Base-by-base conservation (phyloP, 1,139 yeast species). In the Debaryomyces coudertii region DNA sequence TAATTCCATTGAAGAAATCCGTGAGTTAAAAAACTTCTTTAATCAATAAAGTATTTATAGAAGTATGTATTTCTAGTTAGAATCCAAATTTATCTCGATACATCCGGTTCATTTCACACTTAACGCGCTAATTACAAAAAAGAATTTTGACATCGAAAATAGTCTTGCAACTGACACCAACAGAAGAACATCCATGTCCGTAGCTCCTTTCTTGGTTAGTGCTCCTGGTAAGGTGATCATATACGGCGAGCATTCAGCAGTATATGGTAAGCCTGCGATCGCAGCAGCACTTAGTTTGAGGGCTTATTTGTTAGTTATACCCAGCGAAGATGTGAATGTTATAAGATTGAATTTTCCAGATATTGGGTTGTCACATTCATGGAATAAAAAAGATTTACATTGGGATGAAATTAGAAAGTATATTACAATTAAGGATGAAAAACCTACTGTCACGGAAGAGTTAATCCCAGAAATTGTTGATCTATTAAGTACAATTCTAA, bases 191-290 rank as follows among this genome's bases (percentile, higher is more conserved):
- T 38, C 35, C 15, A 45, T 45, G 47, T n/a, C 40, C 16, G 28
- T 28, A 24, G 4, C 41, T n/a, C 63, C 92, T 3, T 89, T 90
- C 63, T 69, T 82, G 47, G 89, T 90, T 2, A 88, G 97, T 50
- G 95, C 99, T 1, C 99, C 99, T 0, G 99, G 98, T 6, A 93
- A 95, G 62, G 96, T 90, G 36, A 95, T 93, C 56, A 77, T 95
- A 39, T 95, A 90, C 62, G 99, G 99, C 20, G 99, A 93, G 62
- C 99, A 93, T 62, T 89, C 98, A 2, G 98, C 95, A 2, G 99
- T 93, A 2, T 89, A 88, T 62, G 85, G 89, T 45, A 88, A 88
- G 68, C 95, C 96, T 0, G 96, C 96, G 22, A 87, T 90, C 46
- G 96, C 97, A 0, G 96, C 96, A 0, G 92, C 96, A 0, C 76